A percentile compares a stretch with the other conserved stretches of the same genome.
phyloP scores from a whole-genome alignment of 805 yeast genomes.

The Starmerella floricola region DNA sequence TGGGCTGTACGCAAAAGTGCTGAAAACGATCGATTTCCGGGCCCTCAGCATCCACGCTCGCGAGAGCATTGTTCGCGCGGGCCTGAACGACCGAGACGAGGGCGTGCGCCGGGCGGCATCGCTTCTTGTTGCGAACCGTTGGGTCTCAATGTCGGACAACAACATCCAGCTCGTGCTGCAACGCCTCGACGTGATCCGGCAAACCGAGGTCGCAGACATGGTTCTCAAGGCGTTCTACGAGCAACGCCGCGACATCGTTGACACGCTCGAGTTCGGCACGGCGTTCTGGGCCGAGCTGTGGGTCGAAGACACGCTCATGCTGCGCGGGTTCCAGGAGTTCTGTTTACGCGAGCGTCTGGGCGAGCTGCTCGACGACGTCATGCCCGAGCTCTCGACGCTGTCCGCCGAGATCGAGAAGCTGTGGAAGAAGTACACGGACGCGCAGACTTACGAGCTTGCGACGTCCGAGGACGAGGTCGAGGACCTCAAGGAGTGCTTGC shows the following conservation, averaged over 20 bases:
- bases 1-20: constrained; percentile 52
- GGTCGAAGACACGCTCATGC: constrained; percentile 61
- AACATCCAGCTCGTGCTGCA: constrained; percentile 64
- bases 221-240: constrained; percentile 56
- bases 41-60: constrained; percentile 43
- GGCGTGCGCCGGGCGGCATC: constrained; percentile 60
- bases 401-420: constrained; percentile 49
- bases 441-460: constrained; percentile 33
- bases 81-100: constrained; percentile 74
- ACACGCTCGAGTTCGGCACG: constrained; percentile 44
- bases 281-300: constrained; percentile 59
- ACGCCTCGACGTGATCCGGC: constrained; percentile 55
- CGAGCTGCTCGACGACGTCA: constrained; percentile 50
- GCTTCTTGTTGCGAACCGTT: constrained; percentile 52
- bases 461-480: constrained; percentile 40
- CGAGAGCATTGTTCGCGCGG: constrained; percentile 66
- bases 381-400: constrained; percentile 68
- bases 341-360: constrained; percentile 41
- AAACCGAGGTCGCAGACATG: constrained; percentile 46
- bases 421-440: constrained; percentile 32
- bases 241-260: constrained; percentile 48
- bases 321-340: constrained; percentile 52
- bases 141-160: constrained; percentile 59
- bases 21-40: constrained; percentile 54
- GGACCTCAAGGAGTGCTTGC: constrained; percentile 44